These are phyloP conservation scores for Coniochaeta ligniaria DNA, from an alignment of 2,329 filamentous ascomycete species.

Conservation along the genomic window DNA sequence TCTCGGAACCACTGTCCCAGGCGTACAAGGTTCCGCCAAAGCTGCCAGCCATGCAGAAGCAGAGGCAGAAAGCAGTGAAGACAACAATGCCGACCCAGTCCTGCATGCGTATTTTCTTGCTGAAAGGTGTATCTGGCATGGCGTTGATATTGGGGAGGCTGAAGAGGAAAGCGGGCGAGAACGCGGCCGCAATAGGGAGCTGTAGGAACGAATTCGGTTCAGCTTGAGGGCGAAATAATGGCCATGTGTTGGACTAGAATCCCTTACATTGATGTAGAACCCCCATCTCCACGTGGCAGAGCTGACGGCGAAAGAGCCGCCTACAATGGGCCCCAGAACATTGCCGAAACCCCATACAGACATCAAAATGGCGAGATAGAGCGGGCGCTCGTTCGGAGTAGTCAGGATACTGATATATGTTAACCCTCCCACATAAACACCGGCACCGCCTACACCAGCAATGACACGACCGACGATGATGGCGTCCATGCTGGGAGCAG, in stretches of 20 bases:
- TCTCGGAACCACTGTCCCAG: slow-evolving; percentile 35
- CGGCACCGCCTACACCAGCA: slow-evolving; percentile 35
- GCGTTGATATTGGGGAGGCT: slow-evolving; percentile 15
- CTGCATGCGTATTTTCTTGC: slow-evolving; percentile 22
- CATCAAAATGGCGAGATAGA: slow-evolving; percentile 16
- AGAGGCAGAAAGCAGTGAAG: slow-evolving; percentile 28
- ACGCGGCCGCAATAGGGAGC: slow-evolving; percentile 33
- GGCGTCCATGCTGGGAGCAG: slow-evolving; percentile 32
- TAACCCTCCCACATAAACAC: slow-evolving; percentile 30
- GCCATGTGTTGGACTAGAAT: background rate
- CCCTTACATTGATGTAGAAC: slow-evolving; percentile 41
- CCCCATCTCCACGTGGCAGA: slow-evolving; percentile 32
- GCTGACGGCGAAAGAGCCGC: slow-evolving; percentile 31
- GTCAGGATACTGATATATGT: slow-evolving; percentile 25
- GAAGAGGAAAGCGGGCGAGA: slow-evolving; percentile 19
- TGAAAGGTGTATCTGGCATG: slow-evolving; percentile 9
- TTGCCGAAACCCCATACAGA: slow-evolving; percentile 29
- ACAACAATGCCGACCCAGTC: slow-evolving; percentile 37
- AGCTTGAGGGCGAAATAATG: background rate
- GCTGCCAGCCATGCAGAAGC: slow-evolving; percentile 36
- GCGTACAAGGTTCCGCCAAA: slow-evolving; percentile 39
- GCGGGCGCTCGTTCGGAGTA: slow-evolving; percentile 12
- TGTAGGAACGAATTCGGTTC: background rate
- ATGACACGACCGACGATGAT: slow-evolving; percentile 40
- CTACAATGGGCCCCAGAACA: slow-evolving; percentile 33